These are phyloP conservation scores for Botrytis sinoallii DNA, from an alignment of 2,329 filamentous ascomycete genomes.

Conservation along the genomic window DNA sequence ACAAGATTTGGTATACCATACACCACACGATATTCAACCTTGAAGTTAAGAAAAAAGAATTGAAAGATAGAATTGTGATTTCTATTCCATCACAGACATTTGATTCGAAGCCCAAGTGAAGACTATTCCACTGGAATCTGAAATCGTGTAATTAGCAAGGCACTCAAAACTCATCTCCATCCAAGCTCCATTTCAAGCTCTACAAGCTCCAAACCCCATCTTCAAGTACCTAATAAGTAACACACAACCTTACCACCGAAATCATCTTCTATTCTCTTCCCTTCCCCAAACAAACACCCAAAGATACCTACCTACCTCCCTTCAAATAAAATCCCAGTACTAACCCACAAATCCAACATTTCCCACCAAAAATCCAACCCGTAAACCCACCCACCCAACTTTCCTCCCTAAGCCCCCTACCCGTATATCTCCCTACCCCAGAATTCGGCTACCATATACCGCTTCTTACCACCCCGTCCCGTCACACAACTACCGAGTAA, in stretches of 20 bases:
- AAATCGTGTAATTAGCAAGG: not conserved
- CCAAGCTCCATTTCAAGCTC: not conserved
- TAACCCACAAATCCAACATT: not conserved
- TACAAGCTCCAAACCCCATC: not conserved
- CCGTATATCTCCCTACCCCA: not conserved
- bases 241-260: not conserved
- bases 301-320: not conserved
- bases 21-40: too few species aligned
- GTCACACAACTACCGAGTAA: not conserved
- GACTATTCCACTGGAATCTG: rapidly evolving
- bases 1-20: not conserved
- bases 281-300: not conserved
- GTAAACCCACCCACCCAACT: too few species aligned
- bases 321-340: not conserved
- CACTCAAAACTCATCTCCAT: too few species aligned
- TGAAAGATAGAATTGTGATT: not conserved
- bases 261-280: not conserved
- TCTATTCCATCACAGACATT: not conserved
- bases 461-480: not conserved
- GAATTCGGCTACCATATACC: not conserved
- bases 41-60: not conserved
- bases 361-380: not conserved
- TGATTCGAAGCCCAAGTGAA: not conserved
- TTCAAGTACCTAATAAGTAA: not conserved
- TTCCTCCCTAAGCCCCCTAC: too few species aligned